Evolutionary conservation across 73 alveolate genomes (phyloP), one percentile per base, ranked within the genome.

Genomic region (Paramecium bursaria): DNA sequence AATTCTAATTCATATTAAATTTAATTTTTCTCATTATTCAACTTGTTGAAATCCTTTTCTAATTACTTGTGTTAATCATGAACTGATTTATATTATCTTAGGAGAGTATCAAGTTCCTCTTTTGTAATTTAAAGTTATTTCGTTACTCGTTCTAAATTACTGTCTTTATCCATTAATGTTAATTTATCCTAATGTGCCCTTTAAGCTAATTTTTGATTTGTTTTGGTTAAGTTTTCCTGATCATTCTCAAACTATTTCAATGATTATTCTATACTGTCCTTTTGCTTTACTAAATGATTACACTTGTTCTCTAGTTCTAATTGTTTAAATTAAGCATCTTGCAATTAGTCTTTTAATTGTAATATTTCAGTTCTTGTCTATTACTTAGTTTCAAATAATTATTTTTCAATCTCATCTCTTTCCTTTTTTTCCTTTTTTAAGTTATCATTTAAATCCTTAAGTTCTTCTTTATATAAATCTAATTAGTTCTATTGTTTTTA

Each of bases 1-100:
- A 67, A 67, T n/a, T 67, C 82, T 42, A 67, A 42, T 30, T 67
- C 82, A 67, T 42, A 39, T 25, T 31, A 44, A 9, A 67, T 35
- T 3, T 44, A 21, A n/a, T 30, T 67, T 42, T 27, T 67, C 22
- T 67, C 14, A 67, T 67, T 67, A 25, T 67, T 57, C 21, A 67
- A 31, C 17, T 47, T 67, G 21, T 67, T 67, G 21, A 25, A 67
- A 2, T 39, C 5, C 5, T 39, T 39, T 11, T 39, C 5, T 39
- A 39, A 39, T 39, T 39, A 7, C 49, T 39, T 7, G 11, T 39
- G 11, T 39, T 5, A 5, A 11, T 39, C 49, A 7, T 39, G 11
- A 39, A 11, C 11, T 39, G 5, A 5, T 39, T 39, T 39, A 39
- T 39, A 39, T 39, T 39, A 39, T 39, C 11, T 39, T 39, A 11